These are phyloP conservation scores for Mortierella sp. DNA, from an alignment of 371 early-diverging fungal species.

Conservation along the genomic window DNA sequence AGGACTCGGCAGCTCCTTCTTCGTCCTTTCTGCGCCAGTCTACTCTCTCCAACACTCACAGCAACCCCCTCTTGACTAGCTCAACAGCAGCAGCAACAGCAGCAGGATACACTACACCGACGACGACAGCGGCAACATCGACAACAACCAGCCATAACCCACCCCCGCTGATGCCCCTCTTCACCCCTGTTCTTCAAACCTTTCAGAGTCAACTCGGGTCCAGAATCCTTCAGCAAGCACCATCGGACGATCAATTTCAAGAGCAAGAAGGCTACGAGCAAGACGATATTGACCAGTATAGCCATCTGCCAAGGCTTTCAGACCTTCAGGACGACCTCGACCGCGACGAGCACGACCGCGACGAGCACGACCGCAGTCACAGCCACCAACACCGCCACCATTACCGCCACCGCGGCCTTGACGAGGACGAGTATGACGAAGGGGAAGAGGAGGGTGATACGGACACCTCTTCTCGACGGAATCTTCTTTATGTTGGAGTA, in stretches of 20 bases:
- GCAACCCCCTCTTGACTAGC: not conserved
- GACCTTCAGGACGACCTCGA: not conserved
- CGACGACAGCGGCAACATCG: not conserved
- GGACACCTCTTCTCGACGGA: slow-evolving; percentile 26
- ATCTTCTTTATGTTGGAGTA: slow-evolving; percentile 18
- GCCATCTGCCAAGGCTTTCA: not conserved
- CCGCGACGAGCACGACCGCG: not conserved
- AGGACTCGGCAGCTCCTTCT: not conserved
- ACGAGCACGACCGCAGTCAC: not conserved
- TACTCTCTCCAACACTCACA: not conserved
- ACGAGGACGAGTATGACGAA: slow-evolving; percentile 19
- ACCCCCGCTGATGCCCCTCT: slow-evolving; percentile 50
- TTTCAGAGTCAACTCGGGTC: slow-evolving; percentile 47
- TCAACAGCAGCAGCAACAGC: not conserved
- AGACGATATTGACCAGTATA: not conserved
- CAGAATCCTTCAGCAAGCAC: slow-evolving; percentile 25
- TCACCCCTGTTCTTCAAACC: slow-evolving; percentile 53
- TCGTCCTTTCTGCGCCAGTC: slow-evolving; percentile 34
- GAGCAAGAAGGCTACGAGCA: slow-evolving; percentile 6
- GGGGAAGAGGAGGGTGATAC: slow-evolving; percentile 19
- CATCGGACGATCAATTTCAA: slow-evolving; percentile 8
- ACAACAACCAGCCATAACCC: slow-evolving; percentile 14
- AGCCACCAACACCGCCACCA: not conserved
- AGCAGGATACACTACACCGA: not conserved
- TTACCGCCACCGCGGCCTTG: not conserved